Evolutionary conservation across 1,284 basidiomycete genomes (phyloP).

Genomic region (Pseudozyma thailandica): DNA sequence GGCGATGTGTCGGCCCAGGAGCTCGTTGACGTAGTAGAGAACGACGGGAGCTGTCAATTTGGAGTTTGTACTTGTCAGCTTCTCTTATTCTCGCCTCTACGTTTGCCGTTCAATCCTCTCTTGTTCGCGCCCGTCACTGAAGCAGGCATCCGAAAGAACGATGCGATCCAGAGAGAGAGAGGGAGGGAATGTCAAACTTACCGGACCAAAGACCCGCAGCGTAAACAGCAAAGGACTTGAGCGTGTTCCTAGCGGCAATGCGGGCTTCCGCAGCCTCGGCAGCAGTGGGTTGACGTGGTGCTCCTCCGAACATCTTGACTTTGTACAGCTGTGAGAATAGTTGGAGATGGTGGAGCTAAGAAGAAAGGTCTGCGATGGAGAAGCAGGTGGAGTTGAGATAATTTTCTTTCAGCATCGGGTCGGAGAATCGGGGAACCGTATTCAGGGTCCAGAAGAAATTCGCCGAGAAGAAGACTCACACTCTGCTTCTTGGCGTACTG

Average conservation of each 20-base stretch:
- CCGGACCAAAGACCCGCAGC: slow-evolving; percentile 44
- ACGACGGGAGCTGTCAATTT: slow-evolving; percentile 36
- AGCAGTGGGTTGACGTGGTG: slow-evolving; percentile 32
- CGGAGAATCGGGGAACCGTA: no score
- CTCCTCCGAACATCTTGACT: slow-evolving; percentile 46
- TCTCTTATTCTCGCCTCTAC: neutral
- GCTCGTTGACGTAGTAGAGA: slow-evolving; percentile 48
- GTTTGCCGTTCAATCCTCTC: no score
- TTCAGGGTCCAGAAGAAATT: slow-evolving; percentile 25
- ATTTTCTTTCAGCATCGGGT: no score
- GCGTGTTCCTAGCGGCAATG: slow-evolving; percentile 29
- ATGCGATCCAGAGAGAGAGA: neutral
- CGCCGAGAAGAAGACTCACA: slow-evolving; percentile 6
- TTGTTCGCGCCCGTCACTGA: no score
- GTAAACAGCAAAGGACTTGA: slow-evolving; percentile 29
- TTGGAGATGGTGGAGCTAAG: neutral
- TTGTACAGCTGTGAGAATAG: neutral
- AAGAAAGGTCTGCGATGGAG: neutral
- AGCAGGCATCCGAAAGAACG: no score
- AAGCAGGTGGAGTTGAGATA: no score
- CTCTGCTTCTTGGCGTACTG: neutral
- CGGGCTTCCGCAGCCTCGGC: slow-evolving; percentile 35
- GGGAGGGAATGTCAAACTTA: slow-evolving; percentile 13
- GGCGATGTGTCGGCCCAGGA: slow-evolving; percentile 46
- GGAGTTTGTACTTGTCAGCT: neutral